Conservation (phyloP, 805 yeast genomes). For the Maudiozyma bulderi region DNA sequence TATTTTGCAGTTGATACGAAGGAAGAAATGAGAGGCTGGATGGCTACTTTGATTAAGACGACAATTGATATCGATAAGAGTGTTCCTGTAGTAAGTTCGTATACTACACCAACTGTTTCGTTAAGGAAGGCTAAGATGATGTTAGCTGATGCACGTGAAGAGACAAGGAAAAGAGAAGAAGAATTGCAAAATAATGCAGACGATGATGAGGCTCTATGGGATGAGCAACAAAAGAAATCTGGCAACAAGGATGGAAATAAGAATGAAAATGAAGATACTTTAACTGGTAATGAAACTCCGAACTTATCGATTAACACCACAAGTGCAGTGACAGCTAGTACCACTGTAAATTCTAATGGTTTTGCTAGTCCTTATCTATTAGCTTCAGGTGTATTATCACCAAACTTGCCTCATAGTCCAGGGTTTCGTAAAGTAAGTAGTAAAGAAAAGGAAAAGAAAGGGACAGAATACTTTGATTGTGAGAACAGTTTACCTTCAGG, state of each 20-base stretch:
- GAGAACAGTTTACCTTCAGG: not conserved
- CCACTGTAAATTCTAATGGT: conserved; percentile 32
- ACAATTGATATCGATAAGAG: conserved; percentile 92
- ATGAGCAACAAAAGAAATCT: conserved; percentile 19
- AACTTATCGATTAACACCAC: conserved; percentile 4
- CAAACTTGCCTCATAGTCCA: conserved; percentile 27
- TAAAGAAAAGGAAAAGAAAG: conserved; percentile 2
- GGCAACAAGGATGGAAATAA: not conserved
- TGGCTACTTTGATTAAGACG: conserved; percentile 88
- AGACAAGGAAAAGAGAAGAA: conserved; percentile 47
- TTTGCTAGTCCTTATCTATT: conserved; percentile 60
- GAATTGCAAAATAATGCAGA: conserved; percentile 22
- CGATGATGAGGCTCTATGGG: conserved; percentile 26
- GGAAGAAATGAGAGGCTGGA: conserved; percentile 92
- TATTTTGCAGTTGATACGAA: conserved; percentile 89
- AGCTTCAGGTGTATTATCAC: conserved; percentile 53
- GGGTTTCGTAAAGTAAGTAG: conserved; percentile 3
- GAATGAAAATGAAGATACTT: not conserved
- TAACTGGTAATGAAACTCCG: conserved; percentile 14
- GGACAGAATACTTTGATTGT: conserved; percentile 4
- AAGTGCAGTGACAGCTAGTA: conserved; percentile 7
- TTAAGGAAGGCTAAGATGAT: conserved; percentile 79
- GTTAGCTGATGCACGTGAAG: conserved; percentile 73
- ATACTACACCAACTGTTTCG: conserved; percentile 92
- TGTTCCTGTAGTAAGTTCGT: conserved; percentile 84